phyloP scores from a whole-genome alignment of 441 rosid species.

The Gossypium davidsonii region DNA sequence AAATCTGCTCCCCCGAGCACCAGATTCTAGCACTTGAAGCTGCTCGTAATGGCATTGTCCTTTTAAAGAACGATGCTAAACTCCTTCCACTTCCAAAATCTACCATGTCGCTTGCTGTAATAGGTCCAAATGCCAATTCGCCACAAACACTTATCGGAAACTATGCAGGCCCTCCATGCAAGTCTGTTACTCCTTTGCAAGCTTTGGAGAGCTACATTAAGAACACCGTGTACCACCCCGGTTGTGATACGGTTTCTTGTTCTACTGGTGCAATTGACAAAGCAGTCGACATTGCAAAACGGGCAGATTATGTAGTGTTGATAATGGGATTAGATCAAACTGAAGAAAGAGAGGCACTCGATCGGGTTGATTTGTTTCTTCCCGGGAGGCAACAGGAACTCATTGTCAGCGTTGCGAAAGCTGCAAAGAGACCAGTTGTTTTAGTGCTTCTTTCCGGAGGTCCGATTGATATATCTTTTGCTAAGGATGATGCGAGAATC shows the following conservation, averaged over 20 bases:
- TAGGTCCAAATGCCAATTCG: constrained; percentile 70
- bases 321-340: constrained; percentile 80
- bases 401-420: constrained; percentile 39
- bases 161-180: constrained; percentile 68
- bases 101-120: constrained; percentile 47
- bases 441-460: constrained; percentile 68
- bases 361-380: constrained; percentile 54
- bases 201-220: constrained; percentile 48
- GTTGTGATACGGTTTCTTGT: constrained; percentile 57
- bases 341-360: constrained; percentile 56
- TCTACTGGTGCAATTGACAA: constrained; percentile 35
- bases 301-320: constrained; percentile 58
- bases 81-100: constrained; percentile 46
- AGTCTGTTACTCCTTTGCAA: constrained; percentile 47
- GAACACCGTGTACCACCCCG: constrained; percentile 39
- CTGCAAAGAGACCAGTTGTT: constrained; percentile 55
- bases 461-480: constrained; percentile 64
- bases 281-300: constrained; percentile 46
- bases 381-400: constrained; percentile 64
- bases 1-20: constrained; percentile 62
- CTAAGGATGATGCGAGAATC: constrained; percentile 38
- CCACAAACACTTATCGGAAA: constrained; percentile 54
- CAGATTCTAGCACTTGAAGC: constrained; percentile 73
- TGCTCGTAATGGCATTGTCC: constrained; percentile 76
- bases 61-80: constrained; percentile 47